A percentile compares a stretch with the other conserved stretches of the same genome.
These are phyloP conservation scores for Populus tomentosa DNA, from an alignment of 441 rosid genomes.

Conservation along the genomic window DNA sequence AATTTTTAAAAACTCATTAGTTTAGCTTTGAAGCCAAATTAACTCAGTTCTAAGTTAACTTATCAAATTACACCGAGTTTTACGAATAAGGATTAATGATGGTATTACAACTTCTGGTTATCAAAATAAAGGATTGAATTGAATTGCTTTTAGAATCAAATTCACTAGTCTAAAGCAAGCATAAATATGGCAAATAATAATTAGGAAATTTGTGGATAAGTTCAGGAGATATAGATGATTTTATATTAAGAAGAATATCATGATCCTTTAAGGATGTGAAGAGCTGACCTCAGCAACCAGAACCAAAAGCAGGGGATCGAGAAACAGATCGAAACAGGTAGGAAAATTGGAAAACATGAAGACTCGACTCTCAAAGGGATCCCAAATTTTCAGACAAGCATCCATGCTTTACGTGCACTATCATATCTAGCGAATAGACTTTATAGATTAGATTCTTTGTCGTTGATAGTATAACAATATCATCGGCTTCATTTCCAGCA, in stretches of 20 bases:
- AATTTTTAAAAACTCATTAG: too few relatives aligned
- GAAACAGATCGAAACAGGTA: background rate
- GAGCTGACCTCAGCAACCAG: background rate
- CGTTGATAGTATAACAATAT: background rate
- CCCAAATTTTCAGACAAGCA: background rate
- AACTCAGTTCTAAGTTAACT: fast-evolving
- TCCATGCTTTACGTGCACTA: background rate
- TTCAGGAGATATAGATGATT: background rate
- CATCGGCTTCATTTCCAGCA: background rate
- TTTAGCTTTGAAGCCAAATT: too few relatives aligned
- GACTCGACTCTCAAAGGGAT: background rate
- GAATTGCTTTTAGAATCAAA: too few relatives aligned
- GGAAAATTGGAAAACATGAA: background rate
- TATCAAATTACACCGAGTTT: too few relatives aligned
- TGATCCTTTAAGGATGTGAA: background rate
- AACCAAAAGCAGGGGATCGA: background rate
- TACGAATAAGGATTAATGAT: too few relatives aligned
- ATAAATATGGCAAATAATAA: too few relatives aligned
- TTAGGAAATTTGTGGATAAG: too few relatives aligned
- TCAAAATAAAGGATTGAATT: too few relatives aligned
- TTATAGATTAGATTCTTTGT: background rate
- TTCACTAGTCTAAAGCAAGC: too few relatives aligned
- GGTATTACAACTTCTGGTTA: too few relatives aligned
- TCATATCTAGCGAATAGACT: background rate
- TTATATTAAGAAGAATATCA: background rate